Evolutionary conservation across 345 rosid species (phyloP).

Genomic region (Acer negundo): DNA sequence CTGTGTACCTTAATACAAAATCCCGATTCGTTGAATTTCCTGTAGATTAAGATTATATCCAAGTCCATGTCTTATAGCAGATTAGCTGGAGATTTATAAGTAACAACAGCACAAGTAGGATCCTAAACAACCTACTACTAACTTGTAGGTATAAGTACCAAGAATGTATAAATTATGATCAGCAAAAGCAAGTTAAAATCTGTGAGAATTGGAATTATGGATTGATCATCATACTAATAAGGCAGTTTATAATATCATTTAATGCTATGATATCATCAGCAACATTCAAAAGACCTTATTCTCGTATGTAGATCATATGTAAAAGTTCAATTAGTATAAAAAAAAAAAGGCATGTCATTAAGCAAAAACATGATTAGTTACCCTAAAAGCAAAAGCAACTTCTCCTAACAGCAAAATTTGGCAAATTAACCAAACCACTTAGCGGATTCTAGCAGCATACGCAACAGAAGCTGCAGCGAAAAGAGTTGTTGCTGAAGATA

Average conservation of each 20-base stretch:
- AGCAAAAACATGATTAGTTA: slow-evolving; percentile 5
- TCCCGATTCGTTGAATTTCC: neutral
- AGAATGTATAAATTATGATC: neutral
- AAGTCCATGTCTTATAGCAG: neutral
- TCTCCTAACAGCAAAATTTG: neutral
- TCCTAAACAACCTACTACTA: neutral
- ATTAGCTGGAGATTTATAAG: neutral
- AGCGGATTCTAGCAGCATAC: slow-evolving; percentile 53
- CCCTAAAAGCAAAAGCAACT: slow-evolving; percentile 16
- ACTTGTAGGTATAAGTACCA: neutral
- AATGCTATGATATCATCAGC: slow-evolving; percentile 4
- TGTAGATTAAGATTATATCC: neutral
- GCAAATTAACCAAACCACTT: slow-evolving; percentile 17
- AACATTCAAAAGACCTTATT: slow-evolving; percentile 14
- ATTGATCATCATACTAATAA: slow-evolving; percentile 12
- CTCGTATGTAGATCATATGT: neutral
- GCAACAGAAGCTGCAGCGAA: slow-evolving; percentile 66
- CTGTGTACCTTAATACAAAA: neutral
- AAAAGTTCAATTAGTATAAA: slow-evolving; percentile 18
- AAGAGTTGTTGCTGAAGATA: slow-evolving; percentile 69
- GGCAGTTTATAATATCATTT: slow-evolving; percentile 11
- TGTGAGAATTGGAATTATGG: neutral
- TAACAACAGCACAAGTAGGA: neutral
- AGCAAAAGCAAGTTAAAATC: slow-evolving; percentile 2
- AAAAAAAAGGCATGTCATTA: slow-evolving; percentile 10